Percentiles rank a stretch among this genome's conserved stretches.
phyloP scores from a whole-genome alignment of 768 basidiomycete genomes.

The Amanita jacksonii region DNA sequence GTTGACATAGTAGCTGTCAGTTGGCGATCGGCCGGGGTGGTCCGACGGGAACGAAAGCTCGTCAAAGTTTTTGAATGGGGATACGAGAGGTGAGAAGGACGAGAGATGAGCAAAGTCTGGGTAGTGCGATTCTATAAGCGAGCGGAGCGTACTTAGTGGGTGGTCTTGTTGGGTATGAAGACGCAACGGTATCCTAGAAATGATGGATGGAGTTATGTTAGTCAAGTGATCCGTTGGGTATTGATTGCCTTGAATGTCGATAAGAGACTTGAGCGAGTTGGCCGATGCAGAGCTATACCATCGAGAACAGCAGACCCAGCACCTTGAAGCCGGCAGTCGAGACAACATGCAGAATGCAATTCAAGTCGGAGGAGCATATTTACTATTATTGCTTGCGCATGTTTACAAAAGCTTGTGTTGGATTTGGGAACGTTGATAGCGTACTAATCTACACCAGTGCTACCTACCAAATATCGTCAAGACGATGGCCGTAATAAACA shows the following conservation, averaged over 20 bases:
- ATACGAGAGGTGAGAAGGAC: conserved; percentile 81
- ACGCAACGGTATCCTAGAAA: conserved; percentile 66
- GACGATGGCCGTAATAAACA: conserved; percentile 19
- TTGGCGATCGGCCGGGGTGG: conserved; percentile 84
- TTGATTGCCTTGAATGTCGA: conserved; percentile 51
- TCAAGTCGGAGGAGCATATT: neutral
- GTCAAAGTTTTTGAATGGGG: conserved; percentile 90
- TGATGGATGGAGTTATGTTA: conserved; percentile 80
- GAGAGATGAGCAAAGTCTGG: conserved; percentile 62
- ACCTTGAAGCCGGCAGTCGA: neutral
- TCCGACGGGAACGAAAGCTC: conserved; percentile 89
- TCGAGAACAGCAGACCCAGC: neutral
- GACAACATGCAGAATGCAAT: conserved; percentile 1
- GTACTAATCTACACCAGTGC: conserved; percentile 21
- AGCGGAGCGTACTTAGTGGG: conserved; percentile 79
- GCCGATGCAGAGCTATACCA: conserved; percentile 4
- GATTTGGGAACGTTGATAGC: conserved; percentile 8
- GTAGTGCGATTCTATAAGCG: conserved; percentile 80
- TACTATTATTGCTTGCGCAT: conserved; percentile 6
- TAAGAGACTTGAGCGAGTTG: conserved; percentile 5
- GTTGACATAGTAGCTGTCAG: conserved; percentile 97
- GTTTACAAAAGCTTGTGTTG: no score
- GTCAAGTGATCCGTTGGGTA: conserved; percentile 74
- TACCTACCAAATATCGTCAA: conserved; percentile 24
- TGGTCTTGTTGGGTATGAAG: conserved; percentile 74